A percentile compares a stretch with the other conserved stretches of the same genome.
Conservation (phyloP, 768 basidiomycete species). For the Boletus coccyginus region DNA sequence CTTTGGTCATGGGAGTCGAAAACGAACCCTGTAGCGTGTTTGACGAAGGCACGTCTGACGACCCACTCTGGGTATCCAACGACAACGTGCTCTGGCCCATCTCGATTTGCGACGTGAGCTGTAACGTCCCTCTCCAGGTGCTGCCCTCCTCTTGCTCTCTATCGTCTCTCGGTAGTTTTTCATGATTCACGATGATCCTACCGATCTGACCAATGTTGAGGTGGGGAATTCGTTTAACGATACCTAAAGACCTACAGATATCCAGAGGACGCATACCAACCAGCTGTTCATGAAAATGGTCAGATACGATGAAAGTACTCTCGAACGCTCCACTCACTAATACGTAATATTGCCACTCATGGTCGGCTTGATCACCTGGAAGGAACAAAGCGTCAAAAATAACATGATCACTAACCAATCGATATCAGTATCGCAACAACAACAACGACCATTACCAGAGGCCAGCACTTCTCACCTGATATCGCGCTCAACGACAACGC, state of each 20-base stretch:
- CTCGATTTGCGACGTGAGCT: constrained; percentile 21
- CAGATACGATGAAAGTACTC: background rate
- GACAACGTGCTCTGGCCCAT: constrained; percentile 2
- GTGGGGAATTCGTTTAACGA: background rate
- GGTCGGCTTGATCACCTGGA: constrained; percentile 5
- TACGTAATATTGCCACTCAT: constrained; percentile 20
- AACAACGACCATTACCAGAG: background rate
- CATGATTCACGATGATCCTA: constrained; percentile 11
- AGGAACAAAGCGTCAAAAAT: constrained; percentile 16
- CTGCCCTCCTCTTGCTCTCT: background rate
- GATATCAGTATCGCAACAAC: background rate
- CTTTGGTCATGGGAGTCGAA: background rate
- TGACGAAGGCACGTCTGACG: background rate
- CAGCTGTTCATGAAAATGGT: constrained; percentile 10
- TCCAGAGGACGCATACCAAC: constrained; percentile 18
- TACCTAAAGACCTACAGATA: constrained; percentile 14
- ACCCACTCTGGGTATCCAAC: background rate
- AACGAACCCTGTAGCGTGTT: background rate
- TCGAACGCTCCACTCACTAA: constrained; percentile 9
- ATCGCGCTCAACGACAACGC: constrained; percentile 3
- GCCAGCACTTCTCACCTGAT: constrained; percentile 5
- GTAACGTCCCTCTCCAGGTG: constrained; percentile 4
- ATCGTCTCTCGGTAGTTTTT: background rate
- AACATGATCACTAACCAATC: constrained; percentile 12
- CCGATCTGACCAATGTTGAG: constrained; percentile 11